These are phyloP conservation scores for Yamadazyma sp. DNA, from an alignment of 805 yeast species.

Conservation along the genomic window DNA sequence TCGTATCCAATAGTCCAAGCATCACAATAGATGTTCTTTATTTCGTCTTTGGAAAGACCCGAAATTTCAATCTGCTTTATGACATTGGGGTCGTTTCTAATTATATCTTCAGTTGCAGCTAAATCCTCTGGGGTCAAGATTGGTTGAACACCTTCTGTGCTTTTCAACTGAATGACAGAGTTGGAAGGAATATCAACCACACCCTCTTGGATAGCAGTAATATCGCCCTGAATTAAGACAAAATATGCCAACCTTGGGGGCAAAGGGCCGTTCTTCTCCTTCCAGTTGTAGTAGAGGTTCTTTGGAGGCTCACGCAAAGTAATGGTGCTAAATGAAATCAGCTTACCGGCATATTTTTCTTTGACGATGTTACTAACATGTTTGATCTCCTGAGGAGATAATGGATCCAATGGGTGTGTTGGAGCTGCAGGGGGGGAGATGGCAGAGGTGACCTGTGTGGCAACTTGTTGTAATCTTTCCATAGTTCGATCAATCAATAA, in stretches of 20 bases:
- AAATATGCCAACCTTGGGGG: conserved; percentile 72
- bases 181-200: conserved; percentile 55
- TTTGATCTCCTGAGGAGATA: conserved; percentile 61
- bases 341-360: conserved; percentile 44
- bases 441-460: conserved; percentile 59
- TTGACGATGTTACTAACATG: conserved; percentile 55
- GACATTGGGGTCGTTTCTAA: conserved; percentile 70
- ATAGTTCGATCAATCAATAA: conserved; percentile 25
- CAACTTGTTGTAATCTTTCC: conserved; percentile 68
- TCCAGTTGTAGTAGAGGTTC: conserved; percentile 62
- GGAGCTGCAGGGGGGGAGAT: conserved; percentile 54
- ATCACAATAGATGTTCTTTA: conserved; percentile 62
- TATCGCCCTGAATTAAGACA: conserved; percentile 59
- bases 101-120: conserved; percentile 57
- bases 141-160: conserved; percentile 66
- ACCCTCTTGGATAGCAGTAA: conserved; percentile 69
- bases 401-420: conserved; percentile 71
- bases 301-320: conserved; percentile 73
- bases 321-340: conserved; percentile 62
- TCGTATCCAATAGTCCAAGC: conserved; percentile 73
- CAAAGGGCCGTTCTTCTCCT: conserved; percentile 54
- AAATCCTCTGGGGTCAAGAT: conserved; percentile 71
- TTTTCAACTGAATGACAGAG: conserved; percentile 46
- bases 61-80: conserved; percentile 70
- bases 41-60: conserved; percentile 63